These are phyloP conservation scores for Hypoxylon sp. DNA, from an alignment of 2,329 filamentous ascomycete species.

Conservation along the genomic window DNA sequence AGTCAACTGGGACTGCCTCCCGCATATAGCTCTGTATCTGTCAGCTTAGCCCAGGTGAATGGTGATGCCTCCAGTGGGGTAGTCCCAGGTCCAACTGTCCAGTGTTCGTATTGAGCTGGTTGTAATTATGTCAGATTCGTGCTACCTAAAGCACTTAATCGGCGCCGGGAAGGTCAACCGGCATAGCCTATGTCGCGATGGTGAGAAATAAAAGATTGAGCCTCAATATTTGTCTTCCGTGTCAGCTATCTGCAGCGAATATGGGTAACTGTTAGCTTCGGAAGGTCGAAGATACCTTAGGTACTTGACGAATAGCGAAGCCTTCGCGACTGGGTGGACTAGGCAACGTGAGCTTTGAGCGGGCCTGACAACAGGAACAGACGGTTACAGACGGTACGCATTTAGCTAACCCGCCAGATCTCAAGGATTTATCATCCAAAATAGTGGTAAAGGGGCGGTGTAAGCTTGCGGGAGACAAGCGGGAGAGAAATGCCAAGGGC, in stretches of 20 bases:
- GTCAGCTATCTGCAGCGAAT: background rate
- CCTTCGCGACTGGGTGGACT: background rate
- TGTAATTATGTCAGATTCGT: constrained; percentile 1
- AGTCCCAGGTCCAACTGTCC: background rate
- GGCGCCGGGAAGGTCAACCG: constrained; percentile 1
- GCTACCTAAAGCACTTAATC: background rate
- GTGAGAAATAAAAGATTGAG: constrained; percentile 2
- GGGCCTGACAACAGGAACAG: background rate
- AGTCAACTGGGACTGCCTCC: constrained; percentile 4
- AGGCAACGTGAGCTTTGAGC: background rate
- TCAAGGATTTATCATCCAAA: background rate
- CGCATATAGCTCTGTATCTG: constrained; percentile 1
- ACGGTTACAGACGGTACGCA: background rate
- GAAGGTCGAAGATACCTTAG: background rate
- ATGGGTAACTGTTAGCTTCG: background rate
- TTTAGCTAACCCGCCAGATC: constrained; percentile 12
- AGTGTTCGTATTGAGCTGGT: background rate
- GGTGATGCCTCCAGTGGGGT: background rate
- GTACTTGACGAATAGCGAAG: background rate
- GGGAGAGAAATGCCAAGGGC: background rate
- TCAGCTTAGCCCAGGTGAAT: constrained; percentile 2
- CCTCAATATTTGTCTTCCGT: background rate
- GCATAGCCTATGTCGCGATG: background rate
- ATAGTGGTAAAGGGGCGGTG: constrained; percentile 14
- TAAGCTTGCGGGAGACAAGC: background rate